Percentiles rank a stretch among this genome's conserved stretches.
Conservation (phyloP, 352 stramenopile genomes). For the Phytophthora lateralis region DNA sequence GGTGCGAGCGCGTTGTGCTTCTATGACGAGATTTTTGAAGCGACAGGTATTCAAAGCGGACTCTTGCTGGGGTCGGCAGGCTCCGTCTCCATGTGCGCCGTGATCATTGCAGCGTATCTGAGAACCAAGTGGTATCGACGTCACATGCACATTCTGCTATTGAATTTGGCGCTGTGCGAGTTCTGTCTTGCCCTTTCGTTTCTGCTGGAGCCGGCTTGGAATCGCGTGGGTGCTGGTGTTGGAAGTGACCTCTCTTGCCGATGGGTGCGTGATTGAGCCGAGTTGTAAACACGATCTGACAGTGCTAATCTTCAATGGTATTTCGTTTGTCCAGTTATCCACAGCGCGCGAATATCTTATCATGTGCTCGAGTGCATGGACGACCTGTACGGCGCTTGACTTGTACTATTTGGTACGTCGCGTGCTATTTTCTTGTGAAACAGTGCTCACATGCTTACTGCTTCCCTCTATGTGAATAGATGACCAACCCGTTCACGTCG, state of each 20-base stretch:
- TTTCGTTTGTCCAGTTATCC: conserved; percentile 44
- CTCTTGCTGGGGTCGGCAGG: conserved; percentile 67
- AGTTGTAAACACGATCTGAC: background rate
- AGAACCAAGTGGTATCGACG: conserved; percentile 60
- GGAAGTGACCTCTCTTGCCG: conserved; percentile 43
- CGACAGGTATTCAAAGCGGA: conserved; percentile 61
- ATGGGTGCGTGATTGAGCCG: conserved; percentile 40
- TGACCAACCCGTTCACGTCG: conserved; percentile 85
- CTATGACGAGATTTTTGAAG: conserved; percentile 44
- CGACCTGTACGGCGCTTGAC: conserved; percentile 73
- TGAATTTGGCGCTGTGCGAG: conserved; percentile 69
- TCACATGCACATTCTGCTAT: conserved; percentile 75
- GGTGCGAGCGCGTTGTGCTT: conserved; percentile 49
- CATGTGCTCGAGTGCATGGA: conserved; percentile 76
- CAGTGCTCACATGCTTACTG: background rate
- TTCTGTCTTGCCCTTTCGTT: conserved; percentile 73
- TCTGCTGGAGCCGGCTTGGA: conserved; percentile 70
- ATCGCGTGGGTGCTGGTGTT: conserved; percentile 40
- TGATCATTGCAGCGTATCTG: conserved; percentile 58
- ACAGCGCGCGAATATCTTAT: conserved; percentile 73
- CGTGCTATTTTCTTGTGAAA: background rate
- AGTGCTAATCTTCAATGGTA: background rate
- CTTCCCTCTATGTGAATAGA: conserved; percentile 33
- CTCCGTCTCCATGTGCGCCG: conserved; percentile 61
- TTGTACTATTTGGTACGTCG: conserved; percentile 67